phyloP scores from a whole-genome alignment of 495 filamentous ascomycete genomes.

The Xylaria curta region DNA sequence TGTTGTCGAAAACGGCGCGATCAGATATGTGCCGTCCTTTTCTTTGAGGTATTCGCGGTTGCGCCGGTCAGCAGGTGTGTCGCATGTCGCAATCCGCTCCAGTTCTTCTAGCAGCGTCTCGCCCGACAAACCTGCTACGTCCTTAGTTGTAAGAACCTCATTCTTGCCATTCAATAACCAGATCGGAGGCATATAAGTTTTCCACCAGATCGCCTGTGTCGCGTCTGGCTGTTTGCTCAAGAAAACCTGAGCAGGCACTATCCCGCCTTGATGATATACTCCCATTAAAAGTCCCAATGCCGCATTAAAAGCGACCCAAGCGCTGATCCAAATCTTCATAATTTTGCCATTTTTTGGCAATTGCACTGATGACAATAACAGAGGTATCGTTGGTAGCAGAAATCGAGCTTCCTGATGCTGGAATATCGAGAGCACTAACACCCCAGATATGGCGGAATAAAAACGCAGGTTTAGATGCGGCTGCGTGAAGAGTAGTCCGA shows the following conservation, averaged over 20 bases:
- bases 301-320: constrained; percentile 87
- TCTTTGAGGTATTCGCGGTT: constrained; percentile 58
- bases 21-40: constrained; percentile 64
- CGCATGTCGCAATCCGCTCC: constrained; percentile 63
- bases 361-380: constrained; percentile 83
- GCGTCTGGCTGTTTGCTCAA: constrained; percentile 63
- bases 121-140: constrained; percentile 82
- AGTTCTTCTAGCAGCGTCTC: constrained; percentile 66
- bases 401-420: constrained; percentile 97
- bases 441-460: constrained; percentile 81
- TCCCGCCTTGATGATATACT: constrained; percentile 90
- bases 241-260: constrained; percentile 80
- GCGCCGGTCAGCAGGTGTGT: constrained; percentile 55
- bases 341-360: constrained; percentile 64
- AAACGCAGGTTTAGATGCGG: constrained; percentile 64
- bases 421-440: constrained; percentile 79
- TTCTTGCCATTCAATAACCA: constrained; percentile 87
- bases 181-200: constrained; percentile 91
- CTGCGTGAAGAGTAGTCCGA: constrained; percentile 68
- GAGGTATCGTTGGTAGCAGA: constrained; percentile 82
- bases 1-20: constrained; percentile 73
- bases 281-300: constrained; percentile 84
- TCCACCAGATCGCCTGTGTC: constrained; percentile 91
- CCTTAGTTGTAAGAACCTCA: constrained; percentile 68
- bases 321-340: constrained; percentile 62